Evolutionary conservation across 2,329 filamentous ascomycete species (phyloP).

Genomic region (Metarhizium brunneum): DNA sequence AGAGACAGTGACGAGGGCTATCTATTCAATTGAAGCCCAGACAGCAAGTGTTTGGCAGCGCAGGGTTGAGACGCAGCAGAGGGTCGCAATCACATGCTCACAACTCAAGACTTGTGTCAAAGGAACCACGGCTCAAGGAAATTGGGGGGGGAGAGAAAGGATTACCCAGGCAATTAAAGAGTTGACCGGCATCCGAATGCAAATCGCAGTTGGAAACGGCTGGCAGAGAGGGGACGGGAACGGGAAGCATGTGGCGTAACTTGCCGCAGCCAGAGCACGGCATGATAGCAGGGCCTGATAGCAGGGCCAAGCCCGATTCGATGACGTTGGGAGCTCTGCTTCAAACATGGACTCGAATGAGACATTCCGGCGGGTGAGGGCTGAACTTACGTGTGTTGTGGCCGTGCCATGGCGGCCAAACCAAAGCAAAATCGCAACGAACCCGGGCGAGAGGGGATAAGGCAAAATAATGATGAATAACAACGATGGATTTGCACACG

Average conservation of each 20-base stretch:
- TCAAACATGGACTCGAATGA: neutral
- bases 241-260: conserved; percentile 8
- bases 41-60: neutral
- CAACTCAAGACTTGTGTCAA: neutral
- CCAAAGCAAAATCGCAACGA: neutral
- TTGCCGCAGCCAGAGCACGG: conserved; percentile 3
- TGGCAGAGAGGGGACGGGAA: conserved; percentile 3
- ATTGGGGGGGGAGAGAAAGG: neutral
- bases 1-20: neutral
- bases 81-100: neutral
- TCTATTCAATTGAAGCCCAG: neutral
- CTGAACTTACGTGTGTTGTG: conserved; percentile 25
- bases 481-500: neutral
- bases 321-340: conserved; percentile 11
- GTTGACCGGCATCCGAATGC: too few species aligned
- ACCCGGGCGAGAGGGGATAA: neutral
- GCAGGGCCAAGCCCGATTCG: conserved; percentile 15
- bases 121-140: neutral
- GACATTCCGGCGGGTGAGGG: conserved; percentile 8
- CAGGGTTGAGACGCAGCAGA: neutral
- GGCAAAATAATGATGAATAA: neutral
- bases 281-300: conserved; percentile 6
- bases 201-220: conserved; percentile 1
- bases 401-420: conserved; percentile 16
- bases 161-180: neutral